These are phyloP conservation scores for Suhomyces pyralidae DNA, from an alignment of 805 yeast species.

Conservation along the genomic window DNA sequence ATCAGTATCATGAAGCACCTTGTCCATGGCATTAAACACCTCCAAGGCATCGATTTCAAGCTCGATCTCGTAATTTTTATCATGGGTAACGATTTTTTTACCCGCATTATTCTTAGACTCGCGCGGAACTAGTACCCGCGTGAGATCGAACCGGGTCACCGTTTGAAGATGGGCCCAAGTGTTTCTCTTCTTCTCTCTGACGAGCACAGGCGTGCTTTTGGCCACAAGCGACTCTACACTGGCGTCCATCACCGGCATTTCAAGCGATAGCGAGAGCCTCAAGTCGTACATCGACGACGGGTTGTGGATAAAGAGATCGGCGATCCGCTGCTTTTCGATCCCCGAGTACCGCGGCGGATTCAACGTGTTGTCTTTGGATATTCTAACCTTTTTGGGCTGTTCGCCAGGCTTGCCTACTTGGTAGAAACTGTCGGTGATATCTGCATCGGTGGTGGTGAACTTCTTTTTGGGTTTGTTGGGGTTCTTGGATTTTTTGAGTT, in stretches of 20 bases:
- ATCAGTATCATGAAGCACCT: slow-evolving; percentile 41
- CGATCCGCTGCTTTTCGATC: slow-evolving; percentile 70
- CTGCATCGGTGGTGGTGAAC: slow-evolving; percentile 60
- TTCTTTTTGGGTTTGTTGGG: slow-evolving; percentile 40
- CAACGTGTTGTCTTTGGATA: slow-evolving; percentile 57
- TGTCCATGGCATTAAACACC: slow-evolving; percentile 41
- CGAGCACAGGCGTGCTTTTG: slow-evolving; percentile 47
- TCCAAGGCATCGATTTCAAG: slow-evolving; percentile 40
- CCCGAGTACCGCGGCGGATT: slow-evolving; percentile 68
- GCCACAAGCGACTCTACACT: slow-evolving; percentile 50
- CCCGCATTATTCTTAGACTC: slow-evolving; percentile 38
- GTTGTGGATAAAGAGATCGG: slow-evolving; percentile 65
- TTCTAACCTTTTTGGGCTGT: slow-evolving; percentile 60
- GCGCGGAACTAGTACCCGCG: slow-evolving; percentile 48
- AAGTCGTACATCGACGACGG: slow-evolving; percentile 79
- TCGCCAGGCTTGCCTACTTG: slow-evolving; percentile 63
- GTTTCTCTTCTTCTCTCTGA: slow-evolving; percentile 69
- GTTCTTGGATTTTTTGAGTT: slow-evolving; percentile 19
- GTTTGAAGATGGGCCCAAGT: slow-evolving; percentile 73
- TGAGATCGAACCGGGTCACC: slow-evolving; percentile 68
- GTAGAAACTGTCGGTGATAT: slow-evolving; percentile 60
- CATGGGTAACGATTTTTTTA: slow-evolving; percentile 34
- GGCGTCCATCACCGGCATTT: slow-evolving; percentile 66
- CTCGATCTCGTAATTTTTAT: slow-evolving; percentile 37
- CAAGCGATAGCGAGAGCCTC: slow-evolving; percentile 71